Evolutionary conservation across 1,284 basidiomycete genomes (phyloP), one percentile per base, ranked within the genome.

Genomic region (Tetrapyrgos nigripes): DNA sequence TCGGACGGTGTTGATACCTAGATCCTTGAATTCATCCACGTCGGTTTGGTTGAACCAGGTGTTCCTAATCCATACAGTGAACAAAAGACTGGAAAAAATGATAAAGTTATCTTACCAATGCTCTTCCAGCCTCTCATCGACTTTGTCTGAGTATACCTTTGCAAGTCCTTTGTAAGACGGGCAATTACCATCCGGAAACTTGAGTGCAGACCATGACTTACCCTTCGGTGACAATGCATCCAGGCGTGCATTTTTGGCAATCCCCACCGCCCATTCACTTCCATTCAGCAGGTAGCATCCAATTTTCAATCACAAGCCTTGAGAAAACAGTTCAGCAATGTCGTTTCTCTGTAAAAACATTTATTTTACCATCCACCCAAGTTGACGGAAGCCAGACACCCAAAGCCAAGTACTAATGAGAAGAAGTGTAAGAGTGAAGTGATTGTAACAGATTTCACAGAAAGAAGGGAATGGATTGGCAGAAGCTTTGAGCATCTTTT

Each of bases 231-330:
- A 73, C 76, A 48, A 88, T 86, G 64, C 88, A 89, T 10, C 65
- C 70, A 1, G n/a, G n/a, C n/a, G 81, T 79, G 62, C 87, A 88
- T 52, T 81, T 77, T 40, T 62, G 53, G 66, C 85, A 87, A 8
- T 64, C 63, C 64, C 89, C 62, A 3, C 88, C 88, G 27, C 88
- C 88, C 88, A 91, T 89, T 4, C 73, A 72, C 1, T 75, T 54
- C 88, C 88, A 91, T 76, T 85, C 87, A 82, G 63, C 44, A 4
- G 87, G 87, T n/a, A 88, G 73, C 87, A 89, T 89, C 87, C 87
- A 89, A 28, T 86, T 73, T 65, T 89, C 87, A 11, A 85, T 61
- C 1, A 88, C 70, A 33, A 88, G 75, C 86, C 85, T 86, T 59
- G 14, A 46, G 26, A 48, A 55, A 57, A 57, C 27, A 10, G 27